Conservation (phyloP, 345 rosid genomes). For the Cochlearia excelsa region DNA sequence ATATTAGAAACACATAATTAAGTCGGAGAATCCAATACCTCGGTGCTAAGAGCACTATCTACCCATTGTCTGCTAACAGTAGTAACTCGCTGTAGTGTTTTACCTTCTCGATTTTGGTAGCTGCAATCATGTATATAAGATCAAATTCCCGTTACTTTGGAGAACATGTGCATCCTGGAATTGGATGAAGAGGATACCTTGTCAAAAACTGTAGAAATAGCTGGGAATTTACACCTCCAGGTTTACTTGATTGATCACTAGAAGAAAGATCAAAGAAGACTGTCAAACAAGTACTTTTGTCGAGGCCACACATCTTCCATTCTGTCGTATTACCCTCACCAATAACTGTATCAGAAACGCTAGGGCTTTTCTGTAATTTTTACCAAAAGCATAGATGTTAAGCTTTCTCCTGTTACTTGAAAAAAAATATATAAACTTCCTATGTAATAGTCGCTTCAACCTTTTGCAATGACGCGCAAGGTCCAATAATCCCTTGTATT, state of each 20-base stretch:
- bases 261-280: conserved; percentile 92
- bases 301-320: conserved; percentile 99
- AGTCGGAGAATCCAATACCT: conserved; percentile 52
- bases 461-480: conserved; percentile 96
- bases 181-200: conserved; percentile 47
- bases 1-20: conserved; percentile 13
- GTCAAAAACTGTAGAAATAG: conserved; percentile 86
- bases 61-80: conserved; percentile 85
- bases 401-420: conserved; percentile 7
- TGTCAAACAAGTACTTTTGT: conserved; percentile 88
- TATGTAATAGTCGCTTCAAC: conserved; percentile 40
- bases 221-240: conserved; percentile 71
- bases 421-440: conserved; percentile 1
- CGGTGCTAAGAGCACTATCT: conserved; percentile 80
- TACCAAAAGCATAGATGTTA: conserved; percentile 27
- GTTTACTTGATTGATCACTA: conserved; percentile 59
- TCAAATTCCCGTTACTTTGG: conserved; percentile 24
- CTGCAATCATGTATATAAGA: conserved; percentile 45
- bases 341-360: conserved; percentile 70
- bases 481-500: conserved; percentile 91
- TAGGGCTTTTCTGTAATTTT: conserved; percentile 85
- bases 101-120: conserved; percentile 77
- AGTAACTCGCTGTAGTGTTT: conserved; percentile 72
- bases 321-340: conserved; percentile 91
- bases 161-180: conserved; percentile 12